phyloP scores from a whole-genome alignment of 1,139 yeast genomes.

The Lodderomyces theae region DNA sequence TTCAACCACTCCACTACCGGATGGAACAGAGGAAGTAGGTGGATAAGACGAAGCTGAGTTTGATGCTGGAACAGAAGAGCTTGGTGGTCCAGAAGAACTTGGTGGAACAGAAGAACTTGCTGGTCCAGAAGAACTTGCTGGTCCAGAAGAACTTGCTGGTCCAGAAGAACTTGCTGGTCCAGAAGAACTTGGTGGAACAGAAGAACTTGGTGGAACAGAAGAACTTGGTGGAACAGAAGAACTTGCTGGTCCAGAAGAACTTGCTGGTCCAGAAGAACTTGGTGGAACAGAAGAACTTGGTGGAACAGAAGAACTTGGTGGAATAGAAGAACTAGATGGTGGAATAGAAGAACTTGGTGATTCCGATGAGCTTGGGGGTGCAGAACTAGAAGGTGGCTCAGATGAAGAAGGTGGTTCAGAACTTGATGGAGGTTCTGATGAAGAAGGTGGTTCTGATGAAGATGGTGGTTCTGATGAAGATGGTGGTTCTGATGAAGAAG shows the following conservation, averaged over 20 bases:
- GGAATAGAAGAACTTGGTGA: conserved; percentile 3
- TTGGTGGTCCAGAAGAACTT: background rate
- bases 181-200: too few relatives aligned
- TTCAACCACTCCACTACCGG: conserved; percentile 5
- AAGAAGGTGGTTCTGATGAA: background rate
- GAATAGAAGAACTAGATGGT: conserved; percentile 1
- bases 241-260: conserved; percentile 2
- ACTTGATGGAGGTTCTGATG: background rate
- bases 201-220: conserved; percentile 1
- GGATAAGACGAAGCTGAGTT: conserved; percentile 5
- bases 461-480: conserved; percentile 3
- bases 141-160: background rate
- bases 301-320: background rate
- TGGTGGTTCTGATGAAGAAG: too few relatives aligned
- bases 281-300: conserved; percentile 1
- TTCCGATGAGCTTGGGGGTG: background rate
- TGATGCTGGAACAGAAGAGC: background rate
- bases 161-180: conserved; percentile 2
- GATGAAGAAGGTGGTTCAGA: conserved; percentile 4
- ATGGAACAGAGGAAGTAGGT: conserved; percentile 1
- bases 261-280: too few relatives aligned
- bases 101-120: too few relatives aligned
- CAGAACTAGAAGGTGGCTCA: background rate
- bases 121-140: conserved; percentile 1
- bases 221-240: too few relatives aligned